Percentiles rank a stretch among this genome's conserved stretches.
phyloP scores from a whole-genome alignment of 176 grass and related monocot genomes.

The Oropetium thomaeum region DNA sequence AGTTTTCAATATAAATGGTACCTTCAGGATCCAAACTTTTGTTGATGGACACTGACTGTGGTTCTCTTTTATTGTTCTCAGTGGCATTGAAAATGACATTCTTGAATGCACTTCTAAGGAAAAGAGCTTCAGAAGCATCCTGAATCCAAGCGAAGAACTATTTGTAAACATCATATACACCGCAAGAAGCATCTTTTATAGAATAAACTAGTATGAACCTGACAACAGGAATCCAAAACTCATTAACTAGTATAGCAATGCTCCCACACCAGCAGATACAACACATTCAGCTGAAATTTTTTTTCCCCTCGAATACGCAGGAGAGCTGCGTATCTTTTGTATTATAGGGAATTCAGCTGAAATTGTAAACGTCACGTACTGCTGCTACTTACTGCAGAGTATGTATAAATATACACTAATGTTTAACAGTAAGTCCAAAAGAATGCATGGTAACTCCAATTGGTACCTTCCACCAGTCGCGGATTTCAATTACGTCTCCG shows the following conservation, averaged over 20 bases:
- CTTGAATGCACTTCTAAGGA: constrained; percentile 80
- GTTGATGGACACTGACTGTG: constrained; percentile 24
- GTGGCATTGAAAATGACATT: constrained; percentile 61
- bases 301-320: too few relatives aligned
- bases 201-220: neutral
- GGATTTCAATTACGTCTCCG: constrained; percentile 68
- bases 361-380: too few relatives aligned
- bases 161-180: too few relatives aligned
- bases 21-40: constrained; percentile 59
- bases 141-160: too few relatives aligned
- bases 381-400: neutral
- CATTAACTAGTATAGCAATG: too few relatives aligned
- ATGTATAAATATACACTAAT: neutral
- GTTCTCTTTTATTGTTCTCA: constrained; percentile 46
- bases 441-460: neutral
- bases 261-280: too few relatives aligned
- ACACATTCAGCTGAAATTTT: too few relatives aligned
- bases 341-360: too few relatives aligned
- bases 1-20: constrained; percentile 6
- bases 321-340: too few relatives aligned
- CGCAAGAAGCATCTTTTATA: neutral
- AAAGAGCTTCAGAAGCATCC: constrained; percentile 91
- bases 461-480: constrained; percentile 81
- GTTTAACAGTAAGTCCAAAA: neutral
- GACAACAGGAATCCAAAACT: neutral